A percentile compares a stretch with the other conserved stretches of the same genome.
phyloP scores from a whole-genome alignment of 345 rosid species.

The Crucihimalaya himalaica region DNA sequence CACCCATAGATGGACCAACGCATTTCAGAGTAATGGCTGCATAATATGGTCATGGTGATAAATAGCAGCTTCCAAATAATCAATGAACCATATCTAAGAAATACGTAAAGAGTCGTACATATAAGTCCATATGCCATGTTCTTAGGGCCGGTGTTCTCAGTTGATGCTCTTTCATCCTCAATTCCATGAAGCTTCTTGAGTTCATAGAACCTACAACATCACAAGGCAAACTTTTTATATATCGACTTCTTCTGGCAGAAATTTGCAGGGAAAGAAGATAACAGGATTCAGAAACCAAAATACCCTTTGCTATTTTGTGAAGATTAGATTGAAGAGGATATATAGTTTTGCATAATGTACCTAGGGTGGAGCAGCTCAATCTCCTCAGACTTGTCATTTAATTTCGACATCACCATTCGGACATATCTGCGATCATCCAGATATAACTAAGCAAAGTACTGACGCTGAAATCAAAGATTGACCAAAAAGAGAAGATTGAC shows the following conservation, averaged over 20 bases:
- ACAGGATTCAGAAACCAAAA: not conserved
- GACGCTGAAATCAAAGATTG: not conserved
- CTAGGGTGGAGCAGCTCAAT: constrained; percentile 70
- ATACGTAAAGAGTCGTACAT: constrained; percentile 45
- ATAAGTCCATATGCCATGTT: constrained; percentile 83
- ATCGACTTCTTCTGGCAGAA: not conserved
- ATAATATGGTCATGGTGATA: constrained; percentile 18
- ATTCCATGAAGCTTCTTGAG: constrained; percentile 75
- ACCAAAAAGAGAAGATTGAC: not conserved
- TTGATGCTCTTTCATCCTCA: constrained; percentile 69
- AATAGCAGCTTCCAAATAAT: not conserved
- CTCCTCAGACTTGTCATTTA: constrained; percentile 51
- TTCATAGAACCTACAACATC: constrained; percentile 63
- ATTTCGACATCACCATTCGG: constrained; percentile 73
- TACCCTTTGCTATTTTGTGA: not conserved
- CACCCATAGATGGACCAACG: constrained; percentile 83
- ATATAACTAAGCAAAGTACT: not conserved
- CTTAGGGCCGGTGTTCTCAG: constrained; percentile 60
- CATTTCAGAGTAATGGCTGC: constrained; percentile 85
- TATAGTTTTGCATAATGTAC: constrained; percentile 40
- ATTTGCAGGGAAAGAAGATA: constrained; percentile 9
- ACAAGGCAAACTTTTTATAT: not conserved
- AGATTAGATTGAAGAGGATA: constrained; percentile 3
- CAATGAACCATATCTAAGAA: not conserved
- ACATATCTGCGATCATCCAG: constrained; percentile 61